phyloP scores from a whole-genome alignment of 2,329 filamentous ascomycete species.

The Parastagonospora avenae region DNA sequence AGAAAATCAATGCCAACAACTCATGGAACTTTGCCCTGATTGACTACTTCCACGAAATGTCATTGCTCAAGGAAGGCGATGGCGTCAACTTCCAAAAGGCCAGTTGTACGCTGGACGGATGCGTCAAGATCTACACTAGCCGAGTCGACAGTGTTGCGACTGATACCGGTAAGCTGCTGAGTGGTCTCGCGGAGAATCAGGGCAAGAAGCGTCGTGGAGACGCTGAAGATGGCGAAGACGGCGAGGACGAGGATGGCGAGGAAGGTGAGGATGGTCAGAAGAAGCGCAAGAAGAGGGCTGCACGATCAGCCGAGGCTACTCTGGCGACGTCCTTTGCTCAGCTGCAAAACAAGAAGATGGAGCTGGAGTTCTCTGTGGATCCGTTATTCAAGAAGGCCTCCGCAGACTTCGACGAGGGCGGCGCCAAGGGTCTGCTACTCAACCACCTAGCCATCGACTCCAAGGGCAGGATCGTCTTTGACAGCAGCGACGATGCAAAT shows the following conservation, averaged over 20 bases:
- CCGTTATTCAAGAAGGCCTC: constrained; percentile 99
- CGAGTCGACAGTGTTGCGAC: constrained; percentile 97
- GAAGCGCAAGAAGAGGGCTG: constrained; percentile 77
- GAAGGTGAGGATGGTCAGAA: constrained; percentile 62
- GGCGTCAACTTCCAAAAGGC: constrained; percentile 99
- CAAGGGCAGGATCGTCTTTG: constrained; percentile 92
- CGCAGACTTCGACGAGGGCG: constrained; percentile 97
- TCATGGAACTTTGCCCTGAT: constrained; percentile 99
- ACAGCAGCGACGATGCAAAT: constrained; percentile 87
- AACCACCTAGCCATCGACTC: constrained; percentile 97
- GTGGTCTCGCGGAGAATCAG: constrained; percentile 86
- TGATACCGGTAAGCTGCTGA: constrained; percentile 92
- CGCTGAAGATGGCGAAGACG: constrained; percentile 43
- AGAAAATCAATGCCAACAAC: constrained; percentile 88
- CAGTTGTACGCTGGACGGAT: constrained; percentile 95
- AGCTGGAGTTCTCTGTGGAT: constrained; percentile 94
- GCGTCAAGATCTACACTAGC: constrained; percentile 99
- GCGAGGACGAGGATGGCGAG: constrained; percentile 69
- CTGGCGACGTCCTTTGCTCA: constrained; percentile 86
- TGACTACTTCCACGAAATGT: constrained; percentile 99
- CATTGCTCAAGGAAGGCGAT: constrained; percentile 90
- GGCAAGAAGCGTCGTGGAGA: constrained; percentile 57
- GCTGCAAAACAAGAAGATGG: constrained; percentile 94
- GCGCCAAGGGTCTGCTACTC: constrained; percentile 89
- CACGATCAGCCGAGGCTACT: constrained; percentile 89